Percentiles rank a stretch among this genome's conserved stretches.
Conservation (phyloP, 2,329 filamentous ascomycete species). For the Juglanconis sp. region DNA sequence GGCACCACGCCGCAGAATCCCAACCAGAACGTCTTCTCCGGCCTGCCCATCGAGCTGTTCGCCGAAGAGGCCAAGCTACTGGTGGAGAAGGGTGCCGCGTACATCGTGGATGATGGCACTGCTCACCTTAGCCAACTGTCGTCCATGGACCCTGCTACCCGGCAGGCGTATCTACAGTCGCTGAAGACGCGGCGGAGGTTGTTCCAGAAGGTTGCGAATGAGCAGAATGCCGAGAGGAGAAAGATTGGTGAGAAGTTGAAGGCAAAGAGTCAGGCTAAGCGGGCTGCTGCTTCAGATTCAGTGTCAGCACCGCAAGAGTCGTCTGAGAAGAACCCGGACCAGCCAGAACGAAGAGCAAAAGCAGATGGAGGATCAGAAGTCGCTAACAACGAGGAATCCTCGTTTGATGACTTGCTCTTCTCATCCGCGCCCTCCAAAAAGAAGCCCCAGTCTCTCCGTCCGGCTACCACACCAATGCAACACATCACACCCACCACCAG, state of each 20-base stretch:
- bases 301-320: not conserved
- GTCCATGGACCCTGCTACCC: conserved; percentile 54
- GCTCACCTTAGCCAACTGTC: conserved; percentile 66
- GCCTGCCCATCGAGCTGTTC: conserved; percentile 83
- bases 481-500: conserved; percentile 42
- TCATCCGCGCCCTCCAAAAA: not conserved
- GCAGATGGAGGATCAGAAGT: not conserved
- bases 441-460: not conserved
- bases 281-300: not conserved
- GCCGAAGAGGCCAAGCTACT: conserved; percentile 84
- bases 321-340: not conserved
- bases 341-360: not conserved
- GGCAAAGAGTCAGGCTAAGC: conserved; percentile 10
- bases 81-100: conserved; percentile 72
- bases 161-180: conserved; percentile 61
- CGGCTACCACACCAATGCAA: conserved; percentile 29
- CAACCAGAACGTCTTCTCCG: conserved; percentile 91
- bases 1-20: conserved; percentile 89
- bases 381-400: not conserved
- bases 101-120: conserved; percentile 74
- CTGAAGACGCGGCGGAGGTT: conserved; percentile 42
- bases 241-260: conserved; percentile 21
- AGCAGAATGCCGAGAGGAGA: conserved; percentile 34
- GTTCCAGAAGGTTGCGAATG: conserved; percentile 38
- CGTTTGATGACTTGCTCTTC: conserved; percentile 1